A percentile compares a stretch with the other conserved stretches of the same genome.
Evolutionary conservation across 140 eudicot species (phyloP).

Genomic region (Oenanthe javanica): DNA sequence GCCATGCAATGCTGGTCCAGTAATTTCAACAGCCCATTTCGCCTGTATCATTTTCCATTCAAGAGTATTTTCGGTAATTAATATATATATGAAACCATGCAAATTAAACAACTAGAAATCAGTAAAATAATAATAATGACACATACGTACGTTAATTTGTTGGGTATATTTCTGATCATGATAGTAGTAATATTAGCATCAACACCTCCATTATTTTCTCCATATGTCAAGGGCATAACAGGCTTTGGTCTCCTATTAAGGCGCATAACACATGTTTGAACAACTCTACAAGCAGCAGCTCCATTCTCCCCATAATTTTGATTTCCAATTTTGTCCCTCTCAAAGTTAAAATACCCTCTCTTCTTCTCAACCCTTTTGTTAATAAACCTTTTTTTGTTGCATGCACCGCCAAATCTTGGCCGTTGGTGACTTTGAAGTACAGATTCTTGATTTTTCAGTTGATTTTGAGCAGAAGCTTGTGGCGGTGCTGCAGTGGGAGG

Average conservation of each 20-base stretch:
- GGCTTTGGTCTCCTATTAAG: background rate
- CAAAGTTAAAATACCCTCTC: background rate
- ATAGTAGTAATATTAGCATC: slow-evolving; percentile 18
- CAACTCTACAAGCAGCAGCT: background rate
- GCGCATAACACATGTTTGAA: background rate
- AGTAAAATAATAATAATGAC: background rate
- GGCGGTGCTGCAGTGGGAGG: background rate
- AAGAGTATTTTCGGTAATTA: background rate
- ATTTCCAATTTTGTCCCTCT: background rate
- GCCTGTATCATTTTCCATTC: slow-evolving; percentile 6
- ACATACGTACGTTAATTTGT: slow-evolving; percentile 19
- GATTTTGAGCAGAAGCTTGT: background rate
- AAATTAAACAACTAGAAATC: no score
- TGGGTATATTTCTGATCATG: slow-evolving; percentile 50
- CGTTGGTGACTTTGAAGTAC: background rate
- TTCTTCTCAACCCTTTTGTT: background rate
- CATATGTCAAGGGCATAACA: background rate
- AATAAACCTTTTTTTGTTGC: background rate
- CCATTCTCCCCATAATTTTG: background rate
- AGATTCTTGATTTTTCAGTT: background rate
- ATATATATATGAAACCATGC: no score
- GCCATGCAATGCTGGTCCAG: slow-evolving; percentile 26
- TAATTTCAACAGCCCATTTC: slow-evolving; percentile 13
- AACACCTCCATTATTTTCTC: background rate
- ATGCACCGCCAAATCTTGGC: background rate